A percentile compares a stretch with the other conserved stretches of the same genome.
phyloP scores from a whole-genome alignment of 1,284 basidiomycete genomes.

The Phlebopus sp. region DNA sequence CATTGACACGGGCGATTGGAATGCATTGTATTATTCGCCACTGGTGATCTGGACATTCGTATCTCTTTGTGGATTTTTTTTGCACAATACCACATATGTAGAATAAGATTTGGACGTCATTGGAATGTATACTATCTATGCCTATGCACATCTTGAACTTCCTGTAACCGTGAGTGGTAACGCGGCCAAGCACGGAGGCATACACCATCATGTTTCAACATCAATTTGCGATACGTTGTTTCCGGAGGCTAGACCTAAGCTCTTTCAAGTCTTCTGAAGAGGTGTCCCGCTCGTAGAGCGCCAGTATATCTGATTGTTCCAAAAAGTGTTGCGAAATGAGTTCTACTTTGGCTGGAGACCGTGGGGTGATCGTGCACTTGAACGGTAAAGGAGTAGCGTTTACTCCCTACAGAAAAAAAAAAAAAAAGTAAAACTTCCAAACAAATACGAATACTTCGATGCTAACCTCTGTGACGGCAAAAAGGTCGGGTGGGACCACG shows the following conservation, averaged over 20 bases:
- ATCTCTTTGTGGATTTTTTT: no score
- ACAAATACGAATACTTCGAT: neutral
- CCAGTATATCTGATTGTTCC: neutral
- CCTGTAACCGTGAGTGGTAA: no score
- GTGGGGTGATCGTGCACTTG: conserved; percentile 2
- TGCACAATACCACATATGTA: no score
- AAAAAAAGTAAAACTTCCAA: neutral
- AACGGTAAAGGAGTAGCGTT: conserved; percentile 1
- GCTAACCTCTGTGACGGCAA: neutral
- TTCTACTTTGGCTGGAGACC: neutral
- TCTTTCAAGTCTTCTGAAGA: neutral
- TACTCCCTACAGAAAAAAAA: neutral
- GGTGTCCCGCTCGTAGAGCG: neutral
- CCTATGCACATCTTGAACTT: no score
- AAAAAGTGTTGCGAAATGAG: neutral
- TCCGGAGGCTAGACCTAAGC: neutral
- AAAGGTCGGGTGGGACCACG: neutral
- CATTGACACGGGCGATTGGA: no score
- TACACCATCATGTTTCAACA: no score
- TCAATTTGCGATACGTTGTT: no score
- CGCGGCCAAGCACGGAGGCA: no score
- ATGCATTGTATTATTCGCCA: no score
- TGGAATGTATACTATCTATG: no score
- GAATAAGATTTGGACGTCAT: no score
- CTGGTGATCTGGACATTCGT: no score